These are phyloP conservation scores for Schizochytrium sp. DNA, from an alignment of 108 stramenopile species.

Conservation along the genomic window DNA sequence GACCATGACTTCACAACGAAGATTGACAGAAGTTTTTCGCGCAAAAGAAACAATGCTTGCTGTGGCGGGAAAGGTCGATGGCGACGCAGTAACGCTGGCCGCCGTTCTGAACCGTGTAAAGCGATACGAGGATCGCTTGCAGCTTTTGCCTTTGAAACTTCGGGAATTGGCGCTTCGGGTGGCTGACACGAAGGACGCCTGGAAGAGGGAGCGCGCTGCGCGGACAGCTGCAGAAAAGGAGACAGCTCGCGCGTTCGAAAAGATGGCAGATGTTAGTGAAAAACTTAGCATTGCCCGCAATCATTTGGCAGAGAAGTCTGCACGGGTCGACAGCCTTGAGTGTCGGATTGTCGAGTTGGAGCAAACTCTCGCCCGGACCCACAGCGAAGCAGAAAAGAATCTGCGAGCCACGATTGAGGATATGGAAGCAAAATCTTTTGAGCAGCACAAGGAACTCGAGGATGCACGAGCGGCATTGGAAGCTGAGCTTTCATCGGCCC, in stretches of 20 bases:
- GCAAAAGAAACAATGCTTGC: not conserved
- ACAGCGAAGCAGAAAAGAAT: not conserved
- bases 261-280: not conserved
- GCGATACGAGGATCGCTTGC: not conserved
- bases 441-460: not conserved
- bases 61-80: not conserved
- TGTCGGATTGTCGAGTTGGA: not conserved
- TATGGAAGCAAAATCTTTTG: not conserved
- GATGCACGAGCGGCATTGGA: not conserved
- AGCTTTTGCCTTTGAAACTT: not conserved
- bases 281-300: not conserved
- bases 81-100: not conserved
- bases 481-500: not conserved
- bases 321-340: not conserved
- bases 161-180: not conserved
- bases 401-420: not conserved
- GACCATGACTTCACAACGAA: not conserved
- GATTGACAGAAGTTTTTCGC: not conserved
- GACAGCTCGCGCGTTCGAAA: not conserved
- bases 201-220: not conserved
- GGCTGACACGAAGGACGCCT: not conserved
- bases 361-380: not conserved
- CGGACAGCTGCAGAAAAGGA: not conserved
- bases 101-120: not conserved
- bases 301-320: not conserved